Evolutionary conservation across 2,329 filamentous ascomycete genomes (phyloP), one percentile per base, ranked within the genome.

Genomic region (Coleophoma cylindrospora): DNA sequence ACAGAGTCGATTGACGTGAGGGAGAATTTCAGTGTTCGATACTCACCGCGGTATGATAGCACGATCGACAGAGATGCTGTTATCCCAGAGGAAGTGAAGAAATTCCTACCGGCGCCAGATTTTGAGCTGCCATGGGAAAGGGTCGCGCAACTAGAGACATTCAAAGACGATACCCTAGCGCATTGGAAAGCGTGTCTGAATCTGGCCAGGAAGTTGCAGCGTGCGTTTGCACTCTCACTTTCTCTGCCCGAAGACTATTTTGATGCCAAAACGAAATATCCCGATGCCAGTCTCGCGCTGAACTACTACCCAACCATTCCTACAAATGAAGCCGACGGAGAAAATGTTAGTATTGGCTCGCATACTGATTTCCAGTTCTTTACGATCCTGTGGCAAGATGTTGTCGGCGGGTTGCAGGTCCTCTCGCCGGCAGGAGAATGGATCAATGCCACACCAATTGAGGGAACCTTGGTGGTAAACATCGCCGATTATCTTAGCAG

Each of bases 401-500:
- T 63, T 2, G 70, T 68, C 1, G 70, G 70, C 13, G 74, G 70
- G 1, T 62, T 76, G 2, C 71, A 77, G 57, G 72, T 76, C 3
- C 66, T 69, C 41, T 70, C 72, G 51, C 64, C 66, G 3, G 60
- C 63, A 5, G 69, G 68, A 2, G 56, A 67, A 22, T 75, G 73
- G 72, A 61, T 75, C 10, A 50, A 66, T 0, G 73, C 70, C n/a
- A 68, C 69, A 1, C 71, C 70, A 41, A 60, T 74, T 6, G 64
- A 65, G 1, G 66, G 64, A 7, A 70, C 66, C 0, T 65, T 75
- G 12, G 69, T 75, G 0, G 70, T 74, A 19, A 75, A 75, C 52
- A 69, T 75, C 36, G 73, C 70, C 6, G 71, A 75, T 54, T 61
- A 87, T 0, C 75, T 94, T 56, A 88, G 92, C 71, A 88, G 89